Conservation (phyloP, 371 early-diverging fungal species). For the Saksenaea vasiformis region DNA sequence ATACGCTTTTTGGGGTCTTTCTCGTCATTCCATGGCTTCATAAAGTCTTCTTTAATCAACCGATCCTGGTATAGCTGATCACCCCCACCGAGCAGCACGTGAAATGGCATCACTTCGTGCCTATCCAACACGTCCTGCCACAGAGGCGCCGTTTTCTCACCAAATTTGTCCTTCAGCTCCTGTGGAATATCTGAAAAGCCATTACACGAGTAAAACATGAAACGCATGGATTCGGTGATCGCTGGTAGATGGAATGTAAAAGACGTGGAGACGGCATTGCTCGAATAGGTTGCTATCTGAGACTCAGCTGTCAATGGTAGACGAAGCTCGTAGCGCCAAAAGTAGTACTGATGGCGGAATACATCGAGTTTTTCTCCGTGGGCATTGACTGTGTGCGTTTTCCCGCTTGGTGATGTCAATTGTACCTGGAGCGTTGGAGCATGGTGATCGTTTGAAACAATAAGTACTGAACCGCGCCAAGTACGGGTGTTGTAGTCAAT, state of each 20-base stretch:
- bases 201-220: slow-evolving; percentile 69
- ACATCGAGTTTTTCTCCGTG: slow-evolving; percentile 27
- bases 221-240: slow-evolving; percentile 49
- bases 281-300: slow-evolving; percentile 28
- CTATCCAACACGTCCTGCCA: slow-evolving; percentile 82
- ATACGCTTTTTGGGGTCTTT: slow-evolving; percentile 39
- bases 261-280: slow-evolving; percentile 11
- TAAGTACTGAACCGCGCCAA: slow-evolving; percentile 38
- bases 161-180: slow-evolving; percentile 38
- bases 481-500: slow-evolving; percentile 24
- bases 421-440: slow-evolving; percentile 22
- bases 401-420: slow-evolving; percentile 8
- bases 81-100: slow-evolving; percentile 83
- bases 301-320: slow-evolving; percentile 27
- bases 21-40: slow-evolving; percentile 48
- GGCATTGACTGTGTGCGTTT: slow-evolving; percentile 7
- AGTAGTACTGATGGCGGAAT: slow-evolving; percentile 30
- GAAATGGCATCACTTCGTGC: slow-evolving; percentile 70
- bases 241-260: slow-evolving; percentile 43
- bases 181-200: slow-evolving; percentile 66
- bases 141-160: slow-evolving; percentile 59
- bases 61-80: slow-evolving; percentile 78
- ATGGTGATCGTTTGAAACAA: slow-evolving; percentile 26
- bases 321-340: slow-evolving; percentile 38
- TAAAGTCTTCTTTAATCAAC: slow-evolving; percentile 38